Evolutionary conservation across 2,329 filamentous ascomycete species (phyloP), one percentile per base, ranked within the genome.

Genomic region (Verticillium albo-atrum): DNA sequence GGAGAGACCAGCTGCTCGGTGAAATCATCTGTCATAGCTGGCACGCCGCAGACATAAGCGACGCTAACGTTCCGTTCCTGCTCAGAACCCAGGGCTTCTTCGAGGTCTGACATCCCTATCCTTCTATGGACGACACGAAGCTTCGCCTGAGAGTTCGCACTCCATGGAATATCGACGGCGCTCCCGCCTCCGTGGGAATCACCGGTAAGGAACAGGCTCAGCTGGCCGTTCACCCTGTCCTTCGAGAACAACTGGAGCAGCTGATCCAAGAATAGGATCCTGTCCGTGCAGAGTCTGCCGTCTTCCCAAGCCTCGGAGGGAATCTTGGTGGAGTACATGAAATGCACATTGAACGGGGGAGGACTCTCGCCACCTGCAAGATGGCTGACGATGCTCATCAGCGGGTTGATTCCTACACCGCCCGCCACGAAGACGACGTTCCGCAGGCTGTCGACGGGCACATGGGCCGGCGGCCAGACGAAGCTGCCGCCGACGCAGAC

Each of bases 401-500:
- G 75, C 0, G 91, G 91, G 67, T 96, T 96, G 59, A 96, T 88
- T 0, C 92, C 91, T 25, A 96, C 87, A 1, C 91, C 92, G 1
- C 91, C 91, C 0, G 91, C 91, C 15, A 96, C 79, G 62, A 96
- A 87, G 3, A 96, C 83, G 5, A 89, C 79, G 58, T 83, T 85
- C 51, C 79, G 78, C 50, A 89, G 77, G 4, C 71, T 64, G 4
- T 70, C 67, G 3, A 72, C 61, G 54, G 80, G 73, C 6, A 82
- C 23, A 78, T 62, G 23, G 78, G 55, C 75, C 0, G 89, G 90
- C 0, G 92, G 92, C 79, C 88, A 96, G 3, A 89, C 82, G 68
- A 97, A 97, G 65, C 85, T 88, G 0, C 92, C 92, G 1, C 92
- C 92, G 1, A 95, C 84, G 30, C 91, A 83, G 30, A 96, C 86